These are phyloP conservation scores for Alternaria alternata DNA, from an alignment of 2,329 filamentous ascomycete species.

Conservation along the genomic window DNA sequence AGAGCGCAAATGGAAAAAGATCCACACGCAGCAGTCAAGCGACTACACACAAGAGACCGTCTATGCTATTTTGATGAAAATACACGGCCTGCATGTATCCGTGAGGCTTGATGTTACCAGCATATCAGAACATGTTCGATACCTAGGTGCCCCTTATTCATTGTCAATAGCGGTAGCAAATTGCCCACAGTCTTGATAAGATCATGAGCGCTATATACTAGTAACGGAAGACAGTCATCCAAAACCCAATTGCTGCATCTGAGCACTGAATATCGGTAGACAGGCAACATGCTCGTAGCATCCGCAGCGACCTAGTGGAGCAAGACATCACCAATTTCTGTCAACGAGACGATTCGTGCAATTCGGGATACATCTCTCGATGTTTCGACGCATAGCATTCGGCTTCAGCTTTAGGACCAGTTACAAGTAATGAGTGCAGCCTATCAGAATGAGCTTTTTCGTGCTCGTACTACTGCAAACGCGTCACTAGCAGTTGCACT, in stretches of 20 bases:
- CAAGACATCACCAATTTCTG: neutral
- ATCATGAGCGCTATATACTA: neutral
- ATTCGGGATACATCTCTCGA: neutral
- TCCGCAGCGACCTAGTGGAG: neutral
- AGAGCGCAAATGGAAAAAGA: constrained; percentile 29
- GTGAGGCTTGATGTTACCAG: neutral
- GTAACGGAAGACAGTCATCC: neutral
- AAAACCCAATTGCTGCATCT: neutral
- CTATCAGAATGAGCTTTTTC: neutral
- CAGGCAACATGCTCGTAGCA: neutral
- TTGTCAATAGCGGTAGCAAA: neutral
- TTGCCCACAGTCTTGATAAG: neutral
- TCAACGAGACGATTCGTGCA: neutral
- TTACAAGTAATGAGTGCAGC: no score
- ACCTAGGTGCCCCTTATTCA: neutral
- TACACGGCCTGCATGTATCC: constrained; percentile 16
- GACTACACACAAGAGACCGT: neutral
- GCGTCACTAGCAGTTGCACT: neutral
- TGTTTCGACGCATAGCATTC: neutral
- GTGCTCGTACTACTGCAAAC: neutral
- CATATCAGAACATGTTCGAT: neutral
- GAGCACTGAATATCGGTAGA: neutral
- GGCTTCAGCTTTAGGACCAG: no score
- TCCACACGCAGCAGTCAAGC: neutral
- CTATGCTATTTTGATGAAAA: neutral